A percentile compares a stretch with the other conserved stretches of the same genome.
These are phyloP conservation scores for Cyclospora cayetanensis DNA, from an alignment of 169 alveolate genomes.

Conservation along the genomic window DNA sequence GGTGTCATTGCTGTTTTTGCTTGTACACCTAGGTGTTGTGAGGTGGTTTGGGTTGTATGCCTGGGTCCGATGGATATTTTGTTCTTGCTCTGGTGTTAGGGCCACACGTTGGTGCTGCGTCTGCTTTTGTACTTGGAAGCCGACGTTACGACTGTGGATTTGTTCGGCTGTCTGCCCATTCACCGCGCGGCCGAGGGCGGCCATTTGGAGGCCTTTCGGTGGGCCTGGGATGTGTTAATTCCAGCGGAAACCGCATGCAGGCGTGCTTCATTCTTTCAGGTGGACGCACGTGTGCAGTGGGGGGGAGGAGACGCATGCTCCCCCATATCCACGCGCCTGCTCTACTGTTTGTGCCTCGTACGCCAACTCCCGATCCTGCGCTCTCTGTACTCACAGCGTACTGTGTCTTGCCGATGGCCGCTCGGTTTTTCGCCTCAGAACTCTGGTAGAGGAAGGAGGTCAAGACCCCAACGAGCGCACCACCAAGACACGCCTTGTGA, in stretches of 20 bases:
- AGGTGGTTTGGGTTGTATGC: background rate
- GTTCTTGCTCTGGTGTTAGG: background rate
- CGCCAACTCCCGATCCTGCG: too few species aligned
- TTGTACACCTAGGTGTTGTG: too few species aligned
- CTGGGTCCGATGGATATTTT: background rate
- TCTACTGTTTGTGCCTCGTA: too few species aligned
- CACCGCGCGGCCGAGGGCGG: slow-evolving; percentile 63
- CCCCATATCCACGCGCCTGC: too few species aligned
- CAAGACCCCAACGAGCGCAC: slow-evolving; percentile 28
- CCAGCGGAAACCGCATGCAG: too few species aligned
- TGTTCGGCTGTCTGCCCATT: slow-evolving; percentile 44
- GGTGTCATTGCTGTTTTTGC: too few species aligned
- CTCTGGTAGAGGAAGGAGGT: slow-evolving; percentile 8
- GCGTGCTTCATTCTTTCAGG: too few species aligned
- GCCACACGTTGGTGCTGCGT: slow-evolving; percentile 22
- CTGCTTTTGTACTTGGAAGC: slow-evolving; percentile 15
- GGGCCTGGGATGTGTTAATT: too few species aligned
- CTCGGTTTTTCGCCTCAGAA: background rate
- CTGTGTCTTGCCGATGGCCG: too few species aligned
- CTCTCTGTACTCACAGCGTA: too few species aligned
- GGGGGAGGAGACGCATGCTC: too few species aligned
- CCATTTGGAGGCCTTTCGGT: slow-evolving; percentile 34
- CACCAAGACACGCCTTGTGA: background rate
- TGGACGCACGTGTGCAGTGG: too few species aligned
- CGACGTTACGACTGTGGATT: slow-evolving; percentile 29